Base-by-base conservation (phyloP, 495 filamentous ascomycete species). In the Penicillium waksmanii region DNA sequence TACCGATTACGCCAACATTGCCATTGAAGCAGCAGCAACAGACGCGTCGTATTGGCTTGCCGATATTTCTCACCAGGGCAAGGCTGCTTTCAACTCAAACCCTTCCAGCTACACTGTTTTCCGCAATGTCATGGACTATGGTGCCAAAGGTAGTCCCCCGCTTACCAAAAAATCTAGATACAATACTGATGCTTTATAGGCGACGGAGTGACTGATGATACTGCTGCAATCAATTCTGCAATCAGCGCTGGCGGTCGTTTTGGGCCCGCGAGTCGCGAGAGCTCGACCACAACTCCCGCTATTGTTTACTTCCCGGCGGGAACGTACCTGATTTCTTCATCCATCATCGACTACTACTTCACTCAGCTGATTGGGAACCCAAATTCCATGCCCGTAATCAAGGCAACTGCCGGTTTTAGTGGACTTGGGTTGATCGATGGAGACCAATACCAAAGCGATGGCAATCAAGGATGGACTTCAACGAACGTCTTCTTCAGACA, bases 401-500 rank as follows among this genome's bases (percentile, higher is more conserved):
- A 89, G 63, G 90, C 88, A 8, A 82, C 83, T 27, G 23, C 85
- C 35, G 77, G 76, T 53, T 94, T 93, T 66, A 71, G 70, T 7
- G 87, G 86, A 27, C 77, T 88, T 55, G 86, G 83, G 3, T 61
- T 91, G 61, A 84, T 93, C 57, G 90, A 91, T 60, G 85, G 82
- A n/a, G 83, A 90, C 67, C 79, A 80, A 47, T 89, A 89, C 68
- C 70, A 78, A 51, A 65, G 56, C 43, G 64, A 64, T 36, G 72
- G 69, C n/a, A 66, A 75, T 11, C 71, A 76, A 34, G 77, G 74
- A 21, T 90, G 81, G 75, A 80, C 72, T 33, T 71, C 71, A 34
- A 91, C 88, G 17, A 93, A 89, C 60, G 84, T 90, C 25, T 95
- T 95, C 74, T 93, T 82, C 68, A 78, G 91, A 36, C 89, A 92